These are phyloP conservation scores for Botryotinia globosa DNA, from an alignment of 2,329 filamentous ascomycete genomes.

Conservation along the genomic window DNA sequence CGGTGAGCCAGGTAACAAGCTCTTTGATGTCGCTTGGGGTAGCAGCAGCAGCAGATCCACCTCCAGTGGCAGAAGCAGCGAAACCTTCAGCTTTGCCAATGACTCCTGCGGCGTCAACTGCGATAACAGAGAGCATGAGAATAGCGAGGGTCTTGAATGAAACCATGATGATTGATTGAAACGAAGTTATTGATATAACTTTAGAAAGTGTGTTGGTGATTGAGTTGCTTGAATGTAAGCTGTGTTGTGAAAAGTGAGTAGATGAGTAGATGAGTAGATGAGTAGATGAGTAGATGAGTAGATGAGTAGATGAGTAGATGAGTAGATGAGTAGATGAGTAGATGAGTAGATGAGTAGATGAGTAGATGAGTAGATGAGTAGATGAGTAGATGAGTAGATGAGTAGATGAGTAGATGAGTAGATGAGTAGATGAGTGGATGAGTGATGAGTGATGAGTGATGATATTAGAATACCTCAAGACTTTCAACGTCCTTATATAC, in stretches of 20 bases:
- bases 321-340: no score
- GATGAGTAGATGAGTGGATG: no score
- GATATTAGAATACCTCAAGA: not conserved
- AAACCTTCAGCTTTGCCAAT: constrained; percentile 8
- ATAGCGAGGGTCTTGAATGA: not conserved
- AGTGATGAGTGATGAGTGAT: not conserved
- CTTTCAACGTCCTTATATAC: not conserved
- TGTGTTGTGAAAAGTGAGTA: not conserved
- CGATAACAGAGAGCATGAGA: not conserved
- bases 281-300: not conserved
- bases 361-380: not conserved
- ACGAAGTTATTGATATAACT: not conserved
- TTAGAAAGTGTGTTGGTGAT: not conserved
- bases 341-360: not conserved
- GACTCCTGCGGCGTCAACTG: not conserved
- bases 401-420: no score
- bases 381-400: no score
- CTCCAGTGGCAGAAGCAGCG: not conserved
- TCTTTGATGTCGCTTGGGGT: not conserved
- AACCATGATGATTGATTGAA: not conserved
- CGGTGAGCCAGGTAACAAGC: not conserved
- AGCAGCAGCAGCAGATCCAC: not conserved
- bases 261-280: no score
- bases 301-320: not conserved
- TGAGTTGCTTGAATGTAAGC: not conserved